Conservation (phyloP, 805 yeast species). For the Zygotorulaspora sp. region DNA sequence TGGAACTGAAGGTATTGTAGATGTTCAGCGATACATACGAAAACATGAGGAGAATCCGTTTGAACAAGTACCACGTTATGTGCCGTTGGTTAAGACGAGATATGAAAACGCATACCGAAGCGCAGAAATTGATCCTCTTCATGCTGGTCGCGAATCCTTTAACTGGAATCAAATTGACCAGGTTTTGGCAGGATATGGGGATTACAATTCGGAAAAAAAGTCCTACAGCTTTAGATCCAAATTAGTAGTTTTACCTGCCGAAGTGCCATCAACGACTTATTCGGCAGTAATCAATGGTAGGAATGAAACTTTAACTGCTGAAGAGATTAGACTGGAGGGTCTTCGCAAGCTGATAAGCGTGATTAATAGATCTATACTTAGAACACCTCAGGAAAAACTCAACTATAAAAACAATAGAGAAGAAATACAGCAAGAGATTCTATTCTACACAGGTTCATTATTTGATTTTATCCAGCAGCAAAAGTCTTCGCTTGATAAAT, state of each 20-base stretch:
- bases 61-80: slow-evolving; percentile 39
- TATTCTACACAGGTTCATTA: slow-evolving; percentile 82
- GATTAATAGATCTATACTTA: slow-evolving; percentile 54
- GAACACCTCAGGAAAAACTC: slow-evolving; percentile 40
- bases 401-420: slow-evolving; percentile 35
- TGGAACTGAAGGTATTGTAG: slow-evolving; percentile 66
- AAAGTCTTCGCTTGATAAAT: slow-evolving; percentile 39
- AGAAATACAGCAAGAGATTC: slow-evolving; percentile 66
- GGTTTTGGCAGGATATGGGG: slow-evolving; percentile 85
- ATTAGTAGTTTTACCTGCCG: slow-evolving; percentile 79
- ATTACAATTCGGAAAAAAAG: slow-evolving; percentile 50
- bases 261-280: slow-evolving; percentile 50
- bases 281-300: slow-evolving; percentile 40
- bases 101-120: slow-evolving; percentile 64
- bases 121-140: slow-evolving; percentile 52
- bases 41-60: slow-evolving; percentile 33
- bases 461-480: slow-evolving; percentile 57
- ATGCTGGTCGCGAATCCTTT: slow-evolving; percentile 48
- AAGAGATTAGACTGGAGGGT: slow-evolving; percentile 92
- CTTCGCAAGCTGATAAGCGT: slow-evolving; percentile 60
- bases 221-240: slow-evolving; percentile 62
- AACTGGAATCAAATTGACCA: slow-evolving; percentile 95
- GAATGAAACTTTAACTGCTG: slow-evolving; percentile 66
- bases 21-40: slow-evolving; percentile 68
- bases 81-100: slow-evolving; percentile 66